Evolutionary conservation across 2,329 filamentous ascomycete genomes (phyloP).

Genomic region (Sporothrix brunneoviolacea): DNA sequence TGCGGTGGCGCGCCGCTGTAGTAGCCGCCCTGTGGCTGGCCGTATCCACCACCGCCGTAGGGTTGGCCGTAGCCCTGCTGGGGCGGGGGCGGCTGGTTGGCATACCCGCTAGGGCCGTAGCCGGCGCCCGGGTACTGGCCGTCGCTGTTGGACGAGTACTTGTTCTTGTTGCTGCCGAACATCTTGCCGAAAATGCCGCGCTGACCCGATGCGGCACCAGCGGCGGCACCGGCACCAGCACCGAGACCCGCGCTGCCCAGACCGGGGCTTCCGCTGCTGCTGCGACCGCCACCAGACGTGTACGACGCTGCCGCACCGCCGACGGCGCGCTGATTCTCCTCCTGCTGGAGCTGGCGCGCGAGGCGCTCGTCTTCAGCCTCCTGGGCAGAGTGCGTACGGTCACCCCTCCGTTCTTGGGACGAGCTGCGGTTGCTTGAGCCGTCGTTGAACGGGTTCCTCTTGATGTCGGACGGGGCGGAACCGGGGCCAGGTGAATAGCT

Average conservation of each 20-base stretch:
- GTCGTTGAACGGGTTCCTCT: conserved; percentile 60
- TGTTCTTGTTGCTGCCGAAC: conserved; percentile 38
- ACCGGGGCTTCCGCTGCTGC: conserved; percentile 17
- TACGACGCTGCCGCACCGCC: conserved; percentile 31
- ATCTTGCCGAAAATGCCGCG: conserved; percentile 48
- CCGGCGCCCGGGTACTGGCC: conserved; percentile 24
- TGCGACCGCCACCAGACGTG: conserved; percentile 19
- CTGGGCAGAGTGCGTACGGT: conserved; percentile 30
- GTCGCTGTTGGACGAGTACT: conserved; percentile 1
- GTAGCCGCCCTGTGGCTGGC: conserved; percentile 17
- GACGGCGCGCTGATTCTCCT: conserved; percentile 60
- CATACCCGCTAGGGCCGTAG: conserved; percentile 23
- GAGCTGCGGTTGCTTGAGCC: no score
- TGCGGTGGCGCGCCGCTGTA: conserved; percentile 19
- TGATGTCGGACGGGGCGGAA: conserved; percentile 47
- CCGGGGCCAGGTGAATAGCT: conserved; percentile 51
- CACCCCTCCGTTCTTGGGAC: conserved; percentile 26
- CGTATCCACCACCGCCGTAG: conserved; percentile 25
- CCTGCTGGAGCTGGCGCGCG: conserved; percentile 72
- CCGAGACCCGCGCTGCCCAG: not conserved
- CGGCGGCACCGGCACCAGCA: conserved; percentile 26
- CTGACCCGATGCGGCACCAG: conserved; percentile 28
- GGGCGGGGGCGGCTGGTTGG: conserved; percentile 26
- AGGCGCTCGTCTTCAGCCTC: conserved; percentile 63
- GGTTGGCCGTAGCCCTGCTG: conserved; percentile 27